These are phyloP conservation scores for Arabidopsis suecica DNA, from an alignment of 345 rosid species.

Conservation along the genomic window DNA sequence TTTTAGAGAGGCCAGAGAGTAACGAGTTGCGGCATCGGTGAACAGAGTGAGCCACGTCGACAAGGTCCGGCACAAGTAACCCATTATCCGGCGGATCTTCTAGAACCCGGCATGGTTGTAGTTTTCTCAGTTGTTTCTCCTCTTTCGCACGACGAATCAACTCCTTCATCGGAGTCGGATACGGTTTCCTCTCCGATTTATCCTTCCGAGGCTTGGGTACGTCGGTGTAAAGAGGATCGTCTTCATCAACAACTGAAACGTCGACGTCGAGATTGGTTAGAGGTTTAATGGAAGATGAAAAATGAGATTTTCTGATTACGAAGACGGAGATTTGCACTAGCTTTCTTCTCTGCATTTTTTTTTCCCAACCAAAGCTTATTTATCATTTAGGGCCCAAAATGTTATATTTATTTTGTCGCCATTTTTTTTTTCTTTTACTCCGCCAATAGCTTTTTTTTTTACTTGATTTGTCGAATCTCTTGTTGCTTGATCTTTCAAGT, in stretches of 20 bases:
- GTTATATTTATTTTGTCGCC: too few species aligned
- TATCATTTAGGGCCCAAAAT: too few species aligned
- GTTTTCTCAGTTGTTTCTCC: constrained; percentile 66
- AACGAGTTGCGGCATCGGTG: constrained; percentile 58
- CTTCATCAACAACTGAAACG: not conserved
- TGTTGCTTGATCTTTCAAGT: too few species aligned
- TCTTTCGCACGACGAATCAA: constrained; percentile 71
- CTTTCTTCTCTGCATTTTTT: constrained; percentile 48
- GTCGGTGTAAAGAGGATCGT: constrained; percentile 62
- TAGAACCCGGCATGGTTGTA: constrained; percentile 72
- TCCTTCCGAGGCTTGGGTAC: constrained; percentile 70
- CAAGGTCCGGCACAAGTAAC: constrained; percentile 72
- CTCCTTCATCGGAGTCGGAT: constrained; percentile 72
- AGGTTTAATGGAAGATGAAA: constrained; percentile 33
- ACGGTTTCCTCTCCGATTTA: constrained; percentile 86
- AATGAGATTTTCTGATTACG: constrained; percentile 39
- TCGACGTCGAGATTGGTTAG: constrained; percentile 9
- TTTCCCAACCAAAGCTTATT: not conserved
- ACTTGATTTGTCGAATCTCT: too few species aligned
- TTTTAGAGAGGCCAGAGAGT: constrained; percentile 61
- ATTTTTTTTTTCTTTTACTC: too few species aligned
- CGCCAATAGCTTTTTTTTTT: too few species aligned
- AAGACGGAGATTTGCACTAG: constrained; percentile 37
- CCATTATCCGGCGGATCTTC: constrained; percentile 83
- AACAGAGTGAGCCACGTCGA: constrained; percentile 66